A percentile compares a stretch with the other conserved stretches of the same genome.
Evolutionary conservation across 441 rosid genomes (phyloP).

Genomic region (Rhodomyrtus psidioides): DNA sequence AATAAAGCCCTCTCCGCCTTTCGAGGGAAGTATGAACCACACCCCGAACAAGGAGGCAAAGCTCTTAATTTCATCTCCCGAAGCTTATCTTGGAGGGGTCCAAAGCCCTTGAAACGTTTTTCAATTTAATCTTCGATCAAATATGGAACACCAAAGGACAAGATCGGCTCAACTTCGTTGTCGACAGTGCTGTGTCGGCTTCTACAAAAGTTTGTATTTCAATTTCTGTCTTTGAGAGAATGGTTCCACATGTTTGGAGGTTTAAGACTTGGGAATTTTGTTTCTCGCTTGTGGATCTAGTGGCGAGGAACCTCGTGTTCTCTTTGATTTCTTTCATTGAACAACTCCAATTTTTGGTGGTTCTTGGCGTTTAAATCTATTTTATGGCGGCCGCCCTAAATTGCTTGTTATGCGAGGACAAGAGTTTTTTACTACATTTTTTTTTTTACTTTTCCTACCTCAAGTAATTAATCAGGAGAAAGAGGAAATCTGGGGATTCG

Average conservation of each 20-base stretch:
- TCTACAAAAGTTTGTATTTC: neutral
- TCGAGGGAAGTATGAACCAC: no score
- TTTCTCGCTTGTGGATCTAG: neutral
- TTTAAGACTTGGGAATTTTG: neutral
- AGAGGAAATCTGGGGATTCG: no score
- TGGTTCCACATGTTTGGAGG: neutral
- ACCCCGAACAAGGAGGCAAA: neutral
- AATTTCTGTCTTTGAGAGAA: neutral
- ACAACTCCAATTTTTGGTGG: neutral
- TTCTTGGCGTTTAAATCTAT: neutral
- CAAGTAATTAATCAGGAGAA: neutral
- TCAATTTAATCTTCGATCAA: neutral
- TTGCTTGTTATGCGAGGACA: neutral
- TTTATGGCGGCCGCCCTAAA: neutral
- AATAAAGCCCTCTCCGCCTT: no score
- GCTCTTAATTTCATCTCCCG: neutral
- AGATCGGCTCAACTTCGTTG: neutral
- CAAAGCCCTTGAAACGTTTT: neutral
- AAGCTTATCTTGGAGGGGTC: neutral
- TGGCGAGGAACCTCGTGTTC: neutral
- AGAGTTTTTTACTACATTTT: neutral
- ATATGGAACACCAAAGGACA: neutral
- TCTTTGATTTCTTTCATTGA: neutral
- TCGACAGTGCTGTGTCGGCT: neutral
- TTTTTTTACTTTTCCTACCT: no score